These are phyloP conservation scores for Floccularia luteovirens DNA, from an alignment of 768 basidiomycete genomes.

Conservation along the genomic window DNA sequence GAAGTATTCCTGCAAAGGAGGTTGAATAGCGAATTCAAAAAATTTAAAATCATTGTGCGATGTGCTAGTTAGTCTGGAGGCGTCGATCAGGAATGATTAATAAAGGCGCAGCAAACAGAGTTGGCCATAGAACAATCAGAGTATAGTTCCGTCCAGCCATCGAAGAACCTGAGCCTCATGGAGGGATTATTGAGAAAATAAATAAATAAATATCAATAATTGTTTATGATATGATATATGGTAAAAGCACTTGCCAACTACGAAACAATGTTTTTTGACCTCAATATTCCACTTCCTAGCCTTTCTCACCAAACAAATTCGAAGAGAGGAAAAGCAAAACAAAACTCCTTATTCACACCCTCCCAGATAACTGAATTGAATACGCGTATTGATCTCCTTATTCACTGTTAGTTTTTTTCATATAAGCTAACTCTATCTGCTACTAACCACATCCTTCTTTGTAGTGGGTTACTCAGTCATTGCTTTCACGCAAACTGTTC, in stretches of 20 bases:
- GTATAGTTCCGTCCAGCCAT: too few species aligned
- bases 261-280: constrained; percentile 58
- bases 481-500: constrained; percentile 66
- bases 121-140: too few species aligned
- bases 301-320: constrained; percentile 21
- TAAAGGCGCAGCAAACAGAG: too few species aligned
- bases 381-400: constrained; percentile 56
- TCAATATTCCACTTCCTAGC: constrained; percentile 50
- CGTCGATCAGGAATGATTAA: too few species aligned
- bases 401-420: constrained; percentile 51
- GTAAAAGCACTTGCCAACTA: too few species aligned
- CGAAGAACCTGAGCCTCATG: too few species aligned
- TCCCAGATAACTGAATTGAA: constrained; percentile 55
- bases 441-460: constrained; percentile 7
- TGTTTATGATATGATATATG: too few species aligned
- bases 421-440: constrained; percentile 1
- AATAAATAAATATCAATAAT: too few species aligned
- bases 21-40: constrained; percentile 22
- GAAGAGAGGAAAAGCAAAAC: constrained; percentile 57
- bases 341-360: constrained; percentile 36
- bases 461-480: constrained; percentile 85
- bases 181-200: too few species aligned
- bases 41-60: constrained; percentile 12
- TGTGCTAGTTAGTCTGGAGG: background rate
- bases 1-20: constrained; percentile 17